phyloP scores from a whole-genome alignment of 352 stramenopile species.

The Pythium dissimile region DNA sequence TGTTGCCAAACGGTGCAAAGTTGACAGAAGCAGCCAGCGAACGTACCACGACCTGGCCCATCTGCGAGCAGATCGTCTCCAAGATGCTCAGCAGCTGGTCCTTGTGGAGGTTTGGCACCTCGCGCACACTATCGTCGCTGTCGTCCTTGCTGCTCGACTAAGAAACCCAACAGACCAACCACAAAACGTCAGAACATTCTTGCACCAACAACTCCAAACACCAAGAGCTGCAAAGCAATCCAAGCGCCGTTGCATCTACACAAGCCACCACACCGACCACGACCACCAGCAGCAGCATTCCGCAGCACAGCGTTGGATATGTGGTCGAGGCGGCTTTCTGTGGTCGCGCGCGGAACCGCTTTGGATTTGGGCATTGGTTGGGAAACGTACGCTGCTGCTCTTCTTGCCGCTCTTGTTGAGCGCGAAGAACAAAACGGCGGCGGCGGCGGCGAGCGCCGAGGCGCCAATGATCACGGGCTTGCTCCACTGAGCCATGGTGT shows the following conservation, averaged over 20 bases:
- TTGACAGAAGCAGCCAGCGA: too few species aligned
- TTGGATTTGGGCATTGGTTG: too few species aligned
- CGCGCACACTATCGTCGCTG: slow-evolving; percentile 57
- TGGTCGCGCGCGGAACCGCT: too few species aligned
- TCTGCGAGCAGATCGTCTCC: slow-evolving; percentile 86
- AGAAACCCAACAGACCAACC: background rate
- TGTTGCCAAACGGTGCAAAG: background rate
- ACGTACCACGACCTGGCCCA: slow-evolving; percentile 86
- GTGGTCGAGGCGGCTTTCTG: too few species aligned
- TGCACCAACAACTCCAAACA: too few species aligned
- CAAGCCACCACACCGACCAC: too few species aligned
- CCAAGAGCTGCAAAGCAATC: too few species aligned
- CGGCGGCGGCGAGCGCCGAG: slow-evolving; percentile 53
- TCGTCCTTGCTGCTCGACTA: slow-evolving; percentile 55
- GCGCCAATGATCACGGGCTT: slow-evolving; percentile 80
- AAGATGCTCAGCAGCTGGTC: slow-evolving; percentile 85
- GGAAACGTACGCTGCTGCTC: slow-evolving; percentile 29
- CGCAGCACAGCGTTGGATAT: too few species aligned
- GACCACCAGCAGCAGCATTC: too few species aligned
- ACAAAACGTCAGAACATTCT: too few species aligned
- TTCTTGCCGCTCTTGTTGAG: slow-evolving; percentile 37
- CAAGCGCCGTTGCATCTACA: too few species aligned
- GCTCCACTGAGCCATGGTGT: slow-evolving; percentile 69
- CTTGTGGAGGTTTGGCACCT: slow-evolving; percentile 84
- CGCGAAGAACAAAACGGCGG: slow-evolving; percentile 52